phyloP scores from a whole-genome alignment of 345 rosid species.

The Clausena lansium region DNA sequence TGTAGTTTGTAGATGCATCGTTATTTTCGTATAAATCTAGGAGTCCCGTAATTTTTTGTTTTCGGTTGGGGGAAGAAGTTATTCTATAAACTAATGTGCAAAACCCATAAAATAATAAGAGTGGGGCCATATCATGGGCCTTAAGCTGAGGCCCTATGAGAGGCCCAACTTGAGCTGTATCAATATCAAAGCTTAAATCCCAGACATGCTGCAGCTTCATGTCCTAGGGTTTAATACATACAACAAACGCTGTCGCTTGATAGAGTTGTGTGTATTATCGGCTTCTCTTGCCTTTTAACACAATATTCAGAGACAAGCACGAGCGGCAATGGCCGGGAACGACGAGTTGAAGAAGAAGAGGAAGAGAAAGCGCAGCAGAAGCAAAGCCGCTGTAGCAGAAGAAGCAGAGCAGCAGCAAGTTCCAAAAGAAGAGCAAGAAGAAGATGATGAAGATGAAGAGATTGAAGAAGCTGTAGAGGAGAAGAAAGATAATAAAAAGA shows the following conservation, averaged over 20 bases:
- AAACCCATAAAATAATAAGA: too few species aligned
- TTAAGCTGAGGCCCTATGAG: background rate
- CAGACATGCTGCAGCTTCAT: background rate
- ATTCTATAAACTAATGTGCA: too few species aligned
- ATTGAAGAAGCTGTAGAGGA: background rate
- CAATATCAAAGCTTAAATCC: background rate
- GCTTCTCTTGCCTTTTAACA: background rate
- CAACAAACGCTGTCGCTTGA: background rate
- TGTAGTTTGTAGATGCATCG: too few species aligned
- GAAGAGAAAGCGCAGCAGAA: constrained; percentile 39
- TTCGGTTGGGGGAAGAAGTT: too few species aligned
- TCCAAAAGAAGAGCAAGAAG: constrained; percentile 1
- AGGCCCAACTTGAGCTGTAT: background rate
- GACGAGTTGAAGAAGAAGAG: constrained; percentile 41
- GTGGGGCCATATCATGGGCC: background rate
- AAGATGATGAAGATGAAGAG: background rate
- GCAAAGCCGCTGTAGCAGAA: constrained; percentile 26
- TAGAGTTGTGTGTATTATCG: background rate
- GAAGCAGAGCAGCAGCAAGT: constrained; percentile 12
- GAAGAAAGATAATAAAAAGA: background rate
- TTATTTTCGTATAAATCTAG: too few species aligned
- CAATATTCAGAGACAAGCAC: background rate
- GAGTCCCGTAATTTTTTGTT: too few species aligned
- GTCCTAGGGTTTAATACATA: background rate
- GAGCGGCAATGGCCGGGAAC: background rate